Base-by-base conservation (phyloP, 768 basidiomycete genomes). In the Naganishia vishniacii region DNA sequence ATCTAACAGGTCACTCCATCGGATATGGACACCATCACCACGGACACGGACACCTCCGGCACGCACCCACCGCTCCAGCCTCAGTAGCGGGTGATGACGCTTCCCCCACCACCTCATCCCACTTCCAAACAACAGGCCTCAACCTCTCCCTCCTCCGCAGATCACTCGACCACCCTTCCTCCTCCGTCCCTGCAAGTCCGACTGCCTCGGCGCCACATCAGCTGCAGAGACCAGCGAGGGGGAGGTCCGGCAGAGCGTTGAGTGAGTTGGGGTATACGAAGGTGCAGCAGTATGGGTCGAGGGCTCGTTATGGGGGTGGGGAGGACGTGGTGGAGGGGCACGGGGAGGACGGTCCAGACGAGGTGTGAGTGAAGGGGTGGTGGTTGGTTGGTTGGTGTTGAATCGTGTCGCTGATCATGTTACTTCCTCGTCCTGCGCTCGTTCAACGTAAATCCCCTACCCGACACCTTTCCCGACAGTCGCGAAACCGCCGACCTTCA, bases 401-500 rank as follows among this genome's bases (percentile, higher is more conserved):
- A n/a, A n/a, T n/a, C n/a, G n/a, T n/a, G n/a, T n/a, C n/a, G n/a
- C n/a, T n/a, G n/a, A n/a, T n/a, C n/a, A n/a, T n/a, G n/a, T n/a
- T n/a, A n/a, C n/a, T n/a, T n/a, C n/a, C n/a, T n/a, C n/a, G n/a
- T n/a, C n/a, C n/a, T n/a, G 34, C 34, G 34, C 34, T 37, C 34
- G 34, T 37, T 7, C n/a, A n/a, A n/a, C n/a, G n/a, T n/a, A n/a
- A n/a, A n/a, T n/a, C n/a, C n/a, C n/a, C n/a, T n/a, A n/a, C n/a
- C n/a, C n/a, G n/a, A n/a, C n/a, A n/a, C n/a, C 49, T 8, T 18
- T 32, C 29, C 8, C 2, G 20, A n/a, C 53, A 56, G 53, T 11
- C 31, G 53, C 32, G 53, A 56, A 56, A 56, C 53, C 34, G 53
- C 34, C 34, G 53, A 56, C 37, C 53, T 56, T 23, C 53, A 56